phyloP scores from a whole-genome alignment of 306 rosid species.

The Astragalus membranaceus region DNA sequence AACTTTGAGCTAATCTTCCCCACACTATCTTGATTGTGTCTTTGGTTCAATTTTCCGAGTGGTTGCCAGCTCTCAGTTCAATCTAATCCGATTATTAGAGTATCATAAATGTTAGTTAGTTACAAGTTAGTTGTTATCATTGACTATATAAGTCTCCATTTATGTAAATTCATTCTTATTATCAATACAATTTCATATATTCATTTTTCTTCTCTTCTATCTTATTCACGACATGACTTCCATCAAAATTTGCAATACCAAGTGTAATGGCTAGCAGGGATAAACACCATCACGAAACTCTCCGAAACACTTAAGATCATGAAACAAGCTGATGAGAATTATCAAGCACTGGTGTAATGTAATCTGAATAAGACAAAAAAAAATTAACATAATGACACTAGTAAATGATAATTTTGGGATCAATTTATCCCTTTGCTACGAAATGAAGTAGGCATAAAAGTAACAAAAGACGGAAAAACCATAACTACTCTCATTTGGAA shows the following conservation, averaged over 20 bases:
- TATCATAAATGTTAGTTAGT: no score
- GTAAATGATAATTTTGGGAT: not conserved
- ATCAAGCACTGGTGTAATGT: not conserved
- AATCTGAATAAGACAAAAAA: not conserved
- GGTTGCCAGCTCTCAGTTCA: not conserved
- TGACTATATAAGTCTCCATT: no score
- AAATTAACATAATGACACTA: not conserved
- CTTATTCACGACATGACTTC: no score
- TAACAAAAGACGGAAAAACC: not conserved
- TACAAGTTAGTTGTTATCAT: no score
- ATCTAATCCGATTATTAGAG: no score
- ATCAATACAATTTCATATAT: no score
- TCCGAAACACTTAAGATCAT: not conserved
- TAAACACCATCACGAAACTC: not conserved
- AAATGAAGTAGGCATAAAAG: not conserved
- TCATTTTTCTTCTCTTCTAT: no score
- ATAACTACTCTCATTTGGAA: not conserved
- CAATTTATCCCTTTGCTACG: not conserved
- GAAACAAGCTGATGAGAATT: not conserved
- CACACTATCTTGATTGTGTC: not conserved
- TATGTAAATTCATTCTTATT: no score
- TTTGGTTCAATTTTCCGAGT: not conserved
- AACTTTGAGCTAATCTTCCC: not conserved
- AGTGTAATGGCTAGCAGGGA: not conserved
- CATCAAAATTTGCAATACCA: no score